Conservation (phyloP, 768 basidiomycete genomes). For the Scleroderma citrinum region DNA sequence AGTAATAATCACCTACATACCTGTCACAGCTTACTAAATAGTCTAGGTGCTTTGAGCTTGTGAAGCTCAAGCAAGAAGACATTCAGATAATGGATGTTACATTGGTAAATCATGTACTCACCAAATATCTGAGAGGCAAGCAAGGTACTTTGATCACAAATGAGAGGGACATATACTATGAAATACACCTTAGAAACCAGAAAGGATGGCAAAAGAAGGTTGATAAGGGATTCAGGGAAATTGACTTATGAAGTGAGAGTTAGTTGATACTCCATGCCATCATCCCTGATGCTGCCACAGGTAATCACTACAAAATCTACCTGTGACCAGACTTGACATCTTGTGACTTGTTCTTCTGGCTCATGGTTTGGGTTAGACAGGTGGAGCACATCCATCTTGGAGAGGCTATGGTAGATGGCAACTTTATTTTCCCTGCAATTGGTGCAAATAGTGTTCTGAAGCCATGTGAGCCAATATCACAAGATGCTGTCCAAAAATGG, state of each 20-base stretch:
- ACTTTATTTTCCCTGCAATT: conserved; percentile 30
- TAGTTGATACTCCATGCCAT: not conserved
- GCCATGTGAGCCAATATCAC: conserved; percentile 18
- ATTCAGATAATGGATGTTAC: conserved; percentile 8
- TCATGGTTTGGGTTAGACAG: too few relatives aligned
- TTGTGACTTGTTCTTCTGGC: too few relatives aligned
- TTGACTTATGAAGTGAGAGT: conserved; percentile 8
- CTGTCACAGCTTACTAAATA: not conserved
- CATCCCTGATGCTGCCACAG: not conserved
- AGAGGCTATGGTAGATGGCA: conserved; percentile 13
- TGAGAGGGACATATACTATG: conserved; percentile 18
- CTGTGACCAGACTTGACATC: too few relatives aligned
- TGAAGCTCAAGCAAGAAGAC: conserved; percentile 18
- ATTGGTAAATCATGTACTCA: not conserved
- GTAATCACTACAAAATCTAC: not conserved
- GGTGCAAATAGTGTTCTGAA: conserved; percentile 22
- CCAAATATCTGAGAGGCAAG: conserved; percentile 1
- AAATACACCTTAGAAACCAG: conserved; percentile 13
- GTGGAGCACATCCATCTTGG: not conserved
- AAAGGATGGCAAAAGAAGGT: conserved; percentile 23
- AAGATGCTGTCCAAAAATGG: conserved; percentile 24
- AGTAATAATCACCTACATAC: too few relatives aligned
- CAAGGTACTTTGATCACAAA: conserved; percentile 2
- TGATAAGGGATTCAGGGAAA: conserved; percentile 20
- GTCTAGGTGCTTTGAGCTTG: conserved; percentile 27